Evolutionary conservation across 176 grass and related monocot species (phyloP).

Genomic region (Carex pumila): DNA sequence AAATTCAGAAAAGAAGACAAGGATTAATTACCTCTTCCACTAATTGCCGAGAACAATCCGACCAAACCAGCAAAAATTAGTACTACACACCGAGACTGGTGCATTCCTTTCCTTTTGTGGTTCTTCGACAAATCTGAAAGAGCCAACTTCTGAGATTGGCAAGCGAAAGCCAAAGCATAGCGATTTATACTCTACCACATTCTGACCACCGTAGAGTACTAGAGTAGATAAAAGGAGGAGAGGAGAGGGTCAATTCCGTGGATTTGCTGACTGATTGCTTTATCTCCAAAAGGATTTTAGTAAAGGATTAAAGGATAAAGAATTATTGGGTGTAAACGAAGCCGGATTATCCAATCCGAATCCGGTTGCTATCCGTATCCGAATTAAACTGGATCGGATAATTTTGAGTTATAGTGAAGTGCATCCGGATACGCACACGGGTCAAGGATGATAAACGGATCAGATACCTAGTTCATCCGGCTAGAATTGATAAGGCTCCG

Average conservation of each 20-base stretch:
- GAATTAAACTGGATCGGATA: no score
- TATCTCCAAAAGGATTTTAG: neutral
- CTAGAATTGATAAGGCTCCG: no score
- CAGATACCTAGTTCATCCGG: no score
- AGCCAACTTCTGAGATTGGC: neutral
- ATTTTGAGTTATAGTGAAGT: no score
- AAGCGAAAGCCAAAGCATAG: neutral
- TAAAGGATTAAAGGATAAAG: neutral
- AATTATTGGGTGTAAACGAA: no score
- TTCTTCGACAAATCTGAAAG: neutral
- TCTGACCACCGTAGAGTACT: neutral
- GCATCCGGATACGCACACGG: no score
- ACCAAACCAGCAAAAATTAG: constrained; percentile 8
- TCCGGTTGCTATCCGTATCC: no score
- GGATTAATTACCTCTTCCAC: neutral
- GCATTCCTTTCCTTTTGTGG: neutral
- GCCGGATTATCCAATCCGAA: no score
- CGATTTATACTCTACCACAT: neutral
- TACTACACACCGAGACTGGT: neutral
- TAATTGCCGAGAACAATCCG: neutral
- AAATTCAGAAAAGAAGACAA: neutral
- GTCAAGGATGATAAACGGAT: no score
- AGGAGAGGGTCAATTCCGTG: neutral
- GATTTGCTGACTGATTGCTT: neutral
- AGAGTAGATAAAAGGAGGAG: neutral